Evolutionary conservation across 192 early-diverging fungal species (phyloP).

Genomic region (Mortierella antarctica): DNA sequence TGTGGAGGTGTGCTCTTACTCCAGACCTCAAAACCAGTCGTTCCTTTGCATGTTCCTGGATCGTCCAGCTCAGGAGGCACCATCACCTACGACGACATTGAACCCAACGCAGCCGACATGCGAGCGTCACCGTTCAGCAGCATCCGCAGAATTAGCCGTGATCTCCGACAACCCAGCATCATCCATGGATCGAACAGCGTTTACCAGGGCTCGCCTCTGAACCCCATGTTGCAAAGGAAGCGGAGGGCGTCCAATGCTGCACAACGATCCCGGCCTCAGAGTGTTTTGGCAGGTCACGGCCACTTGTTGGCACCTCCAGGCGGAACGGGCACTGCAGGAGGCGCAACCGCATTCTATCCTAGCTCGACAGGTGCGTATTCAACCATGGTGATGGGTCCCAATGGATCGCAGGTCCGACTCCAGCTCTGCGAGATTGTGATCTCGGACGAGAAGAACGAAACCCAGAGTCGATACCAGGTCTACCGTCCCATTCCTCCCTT

Average conservation of each 20-base stretch:
- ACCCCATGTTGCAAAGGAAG: slow-evolving; percentile 47
- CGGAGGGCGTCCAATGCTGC: slow-evolving; percentile 42
- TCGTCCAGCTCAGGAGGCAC: slow-evolving; percentile 26
- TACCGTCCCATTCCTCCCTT: slow-evolving; percentile 33
- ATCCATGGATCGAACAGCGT: slow-evolving; percentile 11
- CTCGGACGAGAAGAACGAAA: slow-evolving; percentile 45
- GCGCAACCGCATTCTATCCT: slow-evolving; percentile 26
- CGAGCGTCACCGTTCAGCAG: slow-evolving; percentile 48
- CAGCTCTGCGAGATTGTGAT: slow-evolving; percentile 49
- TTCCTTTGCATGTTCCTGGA: slow-evolving; percentile 34
- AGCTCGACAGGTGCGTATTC: slow-evolving; percentile 26
- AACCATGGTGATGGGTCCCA: slow-evolving; percentile 42
- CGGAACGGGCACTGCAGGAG: slow-evolving; percentile 7
- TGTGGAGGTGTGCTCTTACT: slow-evolving; percentile 91
- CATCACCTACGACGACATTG: slow-evolving; percentile 39
- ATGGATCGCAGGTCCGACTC: slow-evolving; percentile 26
- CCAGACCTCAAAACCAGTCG: slow-evolving; percentile 55
- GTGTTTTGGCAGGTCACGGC: slow-evolving; percentile 8
- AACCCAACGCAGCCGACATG: slow-evolving; percentile 50
- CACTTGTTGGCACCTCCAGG: not conserved
- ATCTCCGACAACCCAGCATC: slow-evolving; percentile 38
- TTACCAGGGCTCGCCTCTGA: slow-evolving; percentile 41
- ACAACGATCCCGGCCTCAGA: slow-evolving; percentile 25
- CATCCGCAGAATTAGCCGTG: slow-evolving; percentile 40
- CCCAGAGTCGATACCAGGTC: slow-evolving; percentile 37